These are phyloP conservation scores for Russula emetica DNA, from an alignment of 768 basidiomycete species.

Conservation along the genomic window DNA sequence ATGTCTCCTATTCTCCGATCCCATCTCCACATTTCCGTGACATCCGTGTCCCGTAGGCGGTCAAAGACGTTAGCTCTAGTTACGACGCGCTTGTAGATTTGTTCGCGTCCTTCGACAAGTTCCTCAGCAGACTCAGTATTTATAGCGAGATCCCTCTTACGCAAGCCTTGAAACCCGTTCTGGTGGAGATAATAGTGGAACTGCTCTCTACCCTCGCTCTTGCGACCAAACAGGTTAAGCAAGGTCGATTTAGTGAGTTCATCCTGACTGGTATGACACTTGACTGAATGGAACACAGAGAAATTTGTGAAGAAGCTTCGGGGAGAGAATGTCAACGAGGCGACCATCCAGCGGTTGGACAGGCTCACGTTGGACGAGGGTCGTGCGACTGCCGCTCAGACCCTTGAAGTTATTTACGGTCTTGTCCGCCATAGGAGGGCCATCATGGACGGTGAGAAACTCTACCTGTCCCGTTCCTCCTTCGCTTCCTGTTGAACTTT, in stretches of 20 bases:
- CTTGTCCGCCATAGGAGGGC: constrained; percentile 4
- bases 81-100: too few species aligned
- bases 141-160: too few species aligned
- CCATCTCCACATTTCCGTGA: too few species aligned
- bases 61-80: too few species aligned
- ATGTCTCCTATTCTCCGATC: too few species aligned
- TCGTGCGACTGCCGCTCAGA: background rate
- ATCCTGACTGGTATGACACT: background rate
- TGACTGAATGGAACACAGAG: background rate
- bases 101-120: too few species aligned
- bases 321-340: constrained; percentile 9
- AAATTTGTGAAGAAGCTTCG: constrained; percentile 10
- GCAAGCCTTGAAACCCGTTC: background rate
- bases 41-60: too few species aligned
- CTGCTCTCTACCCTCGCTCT: constrained; percentile 4
- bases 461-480: background rate
- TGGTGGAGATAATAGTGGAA: constrained; percentile 1
- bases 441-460: constrained; percentile 2
- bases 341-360: background rate
- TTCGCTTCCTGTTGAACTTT: background rate
- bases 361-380: constrained; percentile 6
- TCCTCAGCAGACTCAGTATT: too few species aligned
- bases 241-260: constrained; percentile 3
- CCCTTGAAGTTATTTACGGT: background rate
- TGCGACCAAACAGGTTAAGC: constrained; percentile 3